Evolutionary conservation across 1,139 yeast genomes (phyloP), one percentile per base, ranked within the genome.

Genomic region (Geotrichum restrictum): DNA sequence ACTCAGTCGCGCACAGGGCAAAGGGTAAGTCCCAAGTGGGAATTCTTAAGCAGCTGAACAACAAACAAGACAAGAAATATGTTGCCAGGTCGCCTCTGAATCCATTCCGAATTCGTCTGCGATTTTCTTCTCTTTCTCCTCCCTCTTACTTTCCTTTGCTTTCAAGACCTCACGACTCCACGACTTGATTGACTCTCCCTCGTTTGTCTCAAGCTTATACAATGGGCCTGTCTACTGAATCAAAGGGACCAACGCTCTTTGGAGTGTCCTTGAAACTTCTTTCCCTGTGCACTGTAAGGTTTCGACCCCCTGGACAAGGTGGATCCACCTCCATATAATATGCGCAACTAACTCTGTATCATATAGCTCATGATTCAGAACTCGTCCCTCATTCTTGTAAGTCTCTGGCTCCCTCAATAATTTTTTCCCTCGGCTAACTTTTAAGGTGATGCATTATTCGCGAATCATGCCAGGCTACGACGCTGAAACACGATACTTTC

Each of bases 401-500:
- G 51, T 52, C 46, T 46, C 33, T 36, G 41, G 32, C 11, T 24
- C 13, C 36, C n/a, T 32, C 3, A 39, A 7, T n/a, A n/a, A 32
- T 18, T 27, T 16, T 14, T 10, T 18, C 32, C 19, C 22, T 56
- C 39, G 18, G 33, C 45, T 19, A 16, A 36, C 32, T 36, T 27
- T 2, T 6, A 41, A 51, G 60, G 60, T 70, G 33, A 72, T 73
- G 76, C 72, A 74, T 52, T 72, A 70, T 54, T 73, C 76, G 10
- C 68, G 76, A 18, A 67, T 72, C 56, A 71, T 72, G 71, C 72
- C 73, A 1, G 71, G 70, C 11, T 65, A 64, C 45, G 65, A 60
- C 45, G 56, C 62, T 18, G 58, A 56, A 10, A 53, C 63, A 13
- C 64, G 72, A 31, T 73, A 73, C 58, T 62, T 67, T 43, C 64